phyloP scores from a whole-genome alignment of 2,329 filamentous ascomycete species.

The Penicillium sumatraense region DNA sequence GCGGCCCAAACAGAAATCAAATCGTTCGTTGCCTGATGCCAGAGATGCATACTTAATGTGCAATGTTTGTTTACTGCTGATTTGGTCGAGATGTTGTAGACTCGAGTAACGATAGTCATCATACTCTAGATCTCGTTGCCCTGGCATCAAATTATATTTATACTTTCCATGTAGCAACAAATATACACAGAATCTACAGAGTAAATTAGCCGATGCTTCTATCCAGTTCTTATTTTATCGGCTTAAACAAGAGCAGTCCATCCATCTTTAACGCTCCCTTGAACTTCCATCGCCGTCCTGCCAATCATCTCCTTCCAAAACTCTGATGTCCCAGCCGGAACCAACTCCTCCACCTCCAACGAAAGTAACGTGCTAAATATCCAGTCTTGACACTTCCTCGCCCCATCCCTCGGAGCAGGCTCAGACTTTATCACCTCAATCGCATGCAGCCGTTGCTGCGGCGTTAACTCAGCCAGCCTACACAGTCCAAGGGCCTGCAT shows the following conservation, averaged over 20 bases:
- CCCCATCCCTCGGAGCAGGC: constrained; percentile 25
- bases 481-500: constrained; percentile 28
- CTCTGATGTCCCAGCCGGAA: constrained; percentile 26
- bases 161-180: no score
- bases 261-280: constrained; percentile 9
- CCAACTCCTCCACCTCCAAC: constrained; percentile 32
- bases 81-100: neutral
- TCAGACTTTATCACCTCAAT: constrained; percentile 25
- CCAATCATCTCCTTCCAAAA: constrained; percentile 31
- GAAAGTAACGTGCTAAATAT: constrained; percentile 28
- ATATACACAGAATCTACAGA: no score
- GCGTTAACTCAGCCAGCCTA: constrained; percentile 20
- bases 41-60: constrained; percentile 3
- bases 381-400: constrained; percentile 31
- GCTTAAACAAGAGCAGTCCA: constrained; percentile 15
- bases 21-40: constrained; percentile 14
- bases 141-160: neutral
- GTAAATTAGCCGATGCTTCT: no score
- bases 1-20: constrained; percentile 11
- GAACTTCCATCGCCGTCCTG: constrained; percentile 18
- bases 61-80: neutral
- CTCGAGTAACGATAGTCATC: neutral
- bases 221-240: neutral
- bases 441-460: constrained; percentile 20
- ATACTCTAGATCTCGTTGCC: neutral